Evolutionary conservation across 352 stramenopile species (phyloP).

Genomic region (Phytophthora pinifolia): DNA sequence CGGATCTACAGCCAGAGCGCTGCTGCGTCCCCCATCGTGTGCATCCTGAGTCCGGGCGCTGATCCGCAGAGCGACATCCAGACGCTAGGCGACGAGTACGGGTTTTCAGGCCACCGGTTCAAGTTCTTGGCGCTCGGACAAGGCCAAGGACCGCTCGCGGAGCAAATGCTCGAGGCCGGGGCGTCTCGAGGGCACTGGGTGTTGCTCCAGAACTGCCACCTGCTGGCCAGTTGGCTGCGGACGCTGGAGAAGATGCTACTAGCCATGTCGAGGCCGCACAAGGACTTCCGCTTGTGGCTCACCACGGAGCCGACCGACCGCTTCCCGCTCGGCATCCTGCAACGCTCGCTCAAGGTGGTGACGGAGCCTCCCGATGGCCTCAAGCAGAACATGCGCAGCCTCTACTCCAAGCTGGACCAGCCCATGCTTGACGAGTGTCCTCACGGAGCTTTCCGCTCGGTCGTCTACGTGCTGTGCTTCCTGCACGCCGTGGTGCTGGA

Average conservation of each 20-base stretch:
- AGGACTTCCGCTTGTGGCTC: slow-evolving; percentile 95
- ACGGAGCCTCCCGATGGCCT: slow-evolving; percentile 95
- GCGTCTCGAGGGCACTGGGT: slow-evolving; percentile 89
- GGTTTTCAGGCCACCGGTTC: slow-evolving; percentile 91
- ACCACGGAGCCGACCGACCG: slow-evolving; percentile 95
- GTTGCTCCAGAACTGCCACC: slow-evolving; percentile 95
- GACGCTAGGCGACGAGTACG: slow-evolving; percentile 89
- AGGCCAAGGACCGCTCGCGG: slow-evolving; percentile 92
- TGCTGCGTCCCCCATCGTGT: slow-evolving; percentile 91
- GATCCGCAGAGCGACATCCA: slow-evolving; percentile 96
- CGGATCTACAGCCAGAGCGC: slow-evolving; percentile 92
- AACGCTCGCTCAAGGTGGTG: slow-evolving; percentile 95
- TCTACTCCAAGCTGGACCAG: slow-evolving; percentile 92
- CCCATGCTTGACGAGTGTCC: slow-evolving; percentile 92
- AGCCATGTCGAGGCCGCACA: slow-evolving; percentile 90
- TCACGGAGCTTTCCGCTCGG: slow-evolving; percentile 90
- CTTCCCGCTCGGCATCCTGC: slow-evolving; percentile 95
- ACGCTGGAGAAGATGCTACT: slow-evolving; percentile 94
- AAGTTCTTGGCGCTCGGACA: slow-evolving; percentile 94
- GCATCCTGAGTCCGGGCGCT: slow-evolving; percentile 93
- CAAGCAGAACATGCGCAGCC: slow-evolving; percentile 96
- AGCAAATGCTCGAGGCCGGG: slow-evolving; percentile 93
- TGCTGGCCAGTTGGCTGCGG: slow-evolving; percentile 93
- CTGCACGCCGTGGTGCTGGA: slow-evolving; percentile 95
- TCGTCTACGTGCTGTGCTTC: slow-evolving; percentile 96